Conservation (phyloP, 805 yeast species). For the Naumovozyma dairenensis region DNA sequence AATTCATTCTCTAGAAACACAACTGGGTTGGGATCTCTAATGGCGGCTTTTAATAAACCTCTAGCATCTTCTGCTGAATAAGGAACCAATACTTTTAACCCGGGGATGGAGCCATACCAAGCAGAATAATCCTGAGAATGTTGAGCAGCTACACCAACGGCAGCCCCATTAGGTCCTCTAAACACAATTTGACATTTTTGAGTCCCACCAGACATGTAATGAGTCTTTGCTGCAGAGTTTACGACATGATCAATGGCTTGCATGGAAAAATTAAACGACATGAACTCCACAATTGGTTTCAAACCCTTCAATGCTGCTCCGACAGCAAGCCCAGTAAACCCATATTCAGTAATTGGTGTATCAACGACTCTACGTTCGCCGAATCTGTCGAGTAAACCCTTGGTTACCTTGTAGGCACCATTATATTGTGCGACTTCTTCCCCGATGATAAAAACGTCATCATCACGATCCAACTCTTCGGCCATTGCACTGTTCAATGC, state of each 20-base stretch:
- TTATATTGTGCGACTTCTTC: conserved; percentile 99
- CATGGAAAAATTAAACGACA: conserved; percentile 99
- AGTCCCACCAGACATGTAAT: conserved; percentile 98
- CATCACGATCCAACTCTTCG: conserved; percentile 95
- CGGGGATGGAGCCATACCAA: conserved; percentile 98
- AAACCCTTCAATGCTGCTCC: conserved; percentile 96
- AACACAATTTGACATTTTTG: conserved; percentile 95
- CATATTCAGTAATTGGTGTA: conserved; percentile 99
- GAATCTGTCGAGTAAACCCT: conserved; percentile 89
- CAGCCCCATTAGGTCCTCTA: conserved; percentile 99
- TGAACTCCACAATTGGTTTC: conserved; percentile 95
- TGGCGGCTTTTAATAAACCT: conserved; percentile 92
- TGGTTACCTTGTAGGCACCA: conserved; percentile 96
- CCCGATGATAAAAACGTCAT: conserved; percentile 89
- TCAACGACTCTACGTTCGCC: conserved; percentile 90
- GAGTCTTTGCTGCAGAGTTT: conserved; percentile 97
- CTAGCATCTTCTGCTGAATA: conserved; percentile 92
- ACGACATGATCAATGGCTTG: conserved; percentile 97
- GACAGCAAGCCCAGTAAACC: conserved; percentile 89
- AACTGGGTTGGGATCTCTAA: conserved; percentile 98
- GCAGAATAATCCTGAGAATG: conserved; percentile 97
- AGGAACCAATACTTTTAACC: conserved; percentile 93
- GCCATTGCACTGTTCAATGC: conserved; percentile 92
- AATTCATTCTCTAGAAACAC: conserved; percentile 94
- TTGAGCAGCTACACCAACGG: conserved; percentile 99